Evolutionary conservation across 495 filamentous ascomycete genomes (phyloP), one percentile per base, ranked within the genome.

Genomic region (Hypoxylon lienhwacheense): DNA sequence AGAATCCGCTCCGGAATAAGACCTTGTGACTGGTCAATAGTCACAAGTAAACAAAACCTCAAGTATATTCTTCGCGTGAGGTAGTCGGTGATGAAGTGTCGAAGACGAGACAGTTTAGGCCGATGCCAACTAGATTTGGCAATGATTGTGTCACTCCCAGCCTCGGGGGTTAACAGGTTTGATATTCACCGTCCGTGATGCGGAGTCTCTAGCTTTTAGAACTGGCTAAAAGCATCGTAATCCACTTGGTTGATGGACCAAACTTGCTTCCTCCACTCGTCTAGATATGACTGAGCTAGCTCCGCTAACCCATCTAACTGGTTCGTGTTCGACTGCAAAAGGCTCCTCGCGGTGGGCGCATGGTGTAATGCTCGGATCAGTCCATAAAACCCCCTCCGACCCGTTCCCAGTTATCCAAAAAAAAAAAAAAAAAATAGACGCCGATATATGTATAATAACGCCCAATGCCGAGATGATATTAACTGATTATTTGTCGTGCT

Each of bases 401-500:
- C 5, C 12, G 14, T 16, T 41, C 17, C 33, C 19, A 40, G 12
- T 37, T 36, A 37, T 31, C 28, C 37, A 44, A 12, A 50, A 53
- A n/a, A n/a, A n/a, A n/a, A n/a, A n/a, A n/a, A n/a, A n/a, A n/a
- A n/a, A n/a, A n/a, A n/a, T n/a, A n/a, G 39, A 49, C 42, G 31
- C 42, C 20, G 20, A 32, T 46, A 35, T 43, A 35, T 43, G 22
- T 31, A 20, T 22, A 34, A 48, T 36, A 21, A 55, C 46, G 37
- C 29, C 46, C 34, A 46, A 10, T 31, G 35, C 35, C 19, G 35
- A 22, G 5, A 49, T 16, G 19, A 45, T 19, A 52, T 61, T 43
- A 76, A 60, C 77, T 74, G 39, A 89, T 79, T 28, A 90, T 76
- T 21, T 90, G 85, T 62, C 93, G 79, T 14, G 93, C 91, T 5